Conservation (phyloP, 345 rosid species). For the Ceriops decandra region DNA sequence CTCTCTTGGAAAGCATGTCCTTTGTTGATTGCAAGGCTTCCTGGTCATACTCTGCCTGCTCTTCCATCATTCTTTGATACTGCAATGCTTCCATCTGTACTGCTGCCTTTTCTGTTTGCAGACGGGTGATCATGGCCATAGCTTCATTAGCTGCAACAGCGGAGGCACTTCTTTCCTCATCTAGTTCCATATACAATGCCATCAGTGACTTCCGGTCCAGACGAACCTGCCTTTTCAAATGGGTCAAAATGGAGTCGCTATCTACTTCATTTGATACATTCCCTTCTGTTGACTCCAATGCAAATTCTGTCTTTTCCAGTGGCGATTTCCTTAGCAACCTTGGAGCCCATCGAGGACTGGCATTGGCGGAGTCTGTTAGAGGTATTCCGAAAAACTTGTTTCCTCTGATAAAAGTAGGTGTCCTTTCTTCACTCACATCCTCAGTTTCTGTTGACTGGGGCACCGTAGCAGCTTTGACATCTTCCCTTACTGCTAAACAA, state of each 20-base stretch:
- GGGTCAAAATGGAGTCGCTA: slow-evolving; percentile 53
- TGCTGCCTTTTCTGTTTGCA: slow-evolving; percentile 85
- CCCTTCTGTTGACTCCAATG: slow-evolving; percentile 37
- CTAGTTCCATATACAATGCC: slow-evolving; percentile 80
- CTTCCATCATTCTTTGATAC: slow-evolving; percentile 98
- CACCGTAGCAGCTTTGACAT: slow-evolving; percentile 31
- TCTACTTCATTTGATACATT: slow-evolving; percentile 39
- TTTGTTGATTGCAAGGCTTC: slow-evolving; percentile 68
- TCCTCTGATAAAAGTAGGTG: slow-evolving; percentile 44
- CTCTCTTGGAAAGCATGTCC: slow-evolving; percentile 47
- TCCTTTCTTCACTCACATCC: slow-evolving; percentile 40
- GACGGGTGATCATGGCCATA: slow-evolving; percentile 89
- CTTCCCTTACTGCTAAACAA: slow-evolving; percentile 34
- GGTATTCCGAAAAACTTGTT: slow-evolving; percentile 77
- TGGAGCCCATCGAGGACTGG: slow-evolving; percentile 56
- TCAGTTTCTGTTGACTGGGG: slow-evolving; percentile 46
- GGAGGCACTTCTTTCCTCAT: slow-evolving; percentile 87
- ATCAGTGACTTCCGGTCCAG: slow-evolving; percentile 80
- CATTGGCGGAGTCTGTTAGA: slow-evolving; percentile 56
- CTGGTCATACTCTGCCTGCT: slow-evolving; percentile 87
- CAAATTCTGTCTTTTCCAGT: slow-evolving; percentile 49
- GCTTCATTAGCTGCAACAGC: slow-evolving; percentile 87
- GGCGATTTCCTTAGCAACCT: slow-evolving; percentile 43
- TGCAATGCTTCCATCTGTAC: slow-evolving; percentile 98
- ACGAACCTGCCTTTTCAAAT: slow-evolving; percentile 67